Percentiles rank a stretch among this genome's conserved stretches.
Evolutionary conservation across 805 yeast genomes (phyloP).

Genomic region (Candida loeiensis): DNA sequence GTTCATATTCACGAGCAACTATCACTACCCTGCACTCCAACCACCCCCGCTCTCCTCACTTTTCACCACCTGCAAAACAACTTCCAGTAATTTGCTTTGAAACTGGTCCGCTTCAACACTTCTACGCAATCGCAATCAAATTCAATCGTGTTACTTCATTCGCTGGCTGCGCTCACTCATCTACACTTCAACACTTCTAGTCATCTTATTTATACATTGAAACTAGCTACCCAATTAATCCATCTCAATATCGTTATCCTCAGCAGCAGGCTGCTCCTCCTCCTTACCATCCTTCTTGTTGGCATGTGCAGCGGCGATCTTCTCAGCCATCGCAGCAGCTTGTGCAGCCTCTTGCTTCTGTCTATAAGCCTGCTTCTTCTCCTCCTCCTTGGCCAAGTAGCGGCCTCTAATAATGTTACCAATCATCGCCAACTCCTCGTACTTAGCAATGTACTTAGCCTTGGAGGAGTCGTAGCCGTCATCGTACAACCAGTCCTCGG

Average conservation of each 20-base stretch:
- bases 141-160: no score
- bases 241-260: constrained; percentile 26
- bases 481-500: constrained; percentile 98
- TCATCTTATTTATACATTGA: not conserved
- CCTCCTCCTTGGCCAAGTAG: constrained; percentile 91
- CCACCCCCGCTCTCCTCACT: no score
- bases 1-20: no score
- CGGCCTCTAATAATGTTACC: constrained; percentile 97
- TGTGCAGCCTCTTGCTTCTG: constrained; percentile 85
- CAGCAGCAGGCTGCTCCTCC: constrained; percentile 10
- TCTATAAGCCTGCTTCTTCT: constrained; percentile 83
- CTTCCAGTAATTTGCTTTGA: no score
- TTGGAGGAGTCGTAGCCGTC: constrained; percentile 96
- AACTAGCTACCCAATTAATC: constrained; percentile 17
- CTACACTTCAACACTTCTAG: not conserved
- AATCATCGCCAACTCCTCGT: constrained; percentile 91
- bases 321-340: constrained; percentile 79
- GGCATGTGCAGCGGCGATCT: constrained; percentile 61
- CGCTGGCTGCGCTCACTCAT: no score
- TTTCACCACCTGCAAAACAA: no score
- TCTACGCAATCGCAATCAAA: no score
- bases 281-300: constrained; percentile 23
- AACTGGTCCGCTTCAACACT: no score
- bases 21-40: no score
- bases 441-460: constrained; percentile 96